Base-by-base conservation (phyloP, 164 flowering plant species). In the Buxus sempervirens region DNA sequence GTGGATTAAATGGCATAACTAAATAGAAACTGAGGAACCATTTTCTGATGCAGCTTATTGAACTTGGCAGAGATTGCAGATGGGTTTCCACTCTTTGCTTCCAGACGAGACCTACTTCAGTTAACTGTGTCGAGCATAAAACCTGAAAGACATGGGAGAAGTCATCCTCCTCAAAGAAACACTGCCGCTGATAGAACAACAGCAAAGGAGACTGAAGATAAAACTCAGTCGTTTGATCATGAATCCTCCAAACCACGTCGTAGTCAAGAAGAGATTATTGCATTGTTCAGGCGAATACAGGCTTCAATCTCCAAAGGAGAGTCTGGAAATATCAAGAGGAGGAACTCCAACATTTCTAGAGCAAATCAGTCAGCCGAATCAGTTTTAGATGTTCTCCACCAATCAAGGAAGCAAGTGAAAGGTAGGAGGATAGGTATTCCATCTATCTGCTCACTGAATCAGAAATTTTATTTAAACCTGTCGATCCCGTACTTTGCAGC, bases 11-110 rank as follows among this genome's bases (percentile, higher is more conserved):
- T 38, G 67, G 61, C 38, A 23, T 61, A 55, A 28, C 56, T n/a
- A 28, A 66, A 38, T 70, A 62, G 72, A 69, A 68, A 79, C 88
- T 84, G 85, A 88, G 81, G 76, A 48, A 73, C 73, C 75, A 81
- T 73, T 80, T 77, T 74, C 83, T 77, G 81, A 74, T 85, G 90
- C 90, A 85, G 90, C 89, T 85, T 84, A 78, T 82, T 85, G 67
- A 82, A 78, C 82, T 86, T 86, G 88, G 75, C 88, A 81, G 93
- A 84, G 80, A 78, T 72, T 81, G 80, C 85, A 81, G 76, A 81
- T 79, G 76, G 74, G 58, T 36, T 71, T 72, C 73, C 69, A 63
- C 32, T 27, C 10, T 62, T 70, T 72, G 62, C 73, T 63, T 70
- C 70, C 45, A 63, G 51, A 26, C 75, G 74, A 62, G 63, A 27